Evolutionary conservation across 179 eudicot species (phyloP), one percentile per base, ranked within the genome.

Genomic region (Corrigiola litoralis): DNA sequence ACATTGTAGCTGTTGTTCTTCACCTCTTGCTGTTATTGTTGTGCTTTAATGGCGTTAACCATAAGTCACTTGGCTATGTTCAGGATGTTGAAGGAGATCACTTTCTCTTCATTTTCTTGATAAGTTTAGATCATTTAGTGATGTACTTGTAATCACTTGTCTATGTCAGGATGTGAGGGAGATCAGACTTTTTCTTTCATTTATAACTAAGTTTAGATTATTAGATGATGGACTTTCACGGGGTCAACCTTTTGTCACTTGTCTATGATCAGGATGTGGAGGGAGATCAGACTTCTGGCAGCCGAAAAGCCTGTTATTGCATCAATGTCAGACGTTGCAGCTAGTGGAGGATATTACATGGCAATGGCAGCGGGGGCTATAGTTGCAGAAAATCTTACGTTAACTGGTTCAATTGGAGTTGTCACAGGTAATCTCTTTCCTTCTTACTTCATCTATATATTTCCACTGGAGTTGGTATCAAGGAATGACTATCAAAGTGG

Each of bases 331-430:
- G 96, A 92, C 81, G 90, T 89, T 56, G 96, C 98, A 34, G 96
- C 98, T 80, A 92, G 98, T 71, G 98, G 98, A 65, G 98, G 98
- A 61, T 92, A 92, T 72, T 92, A 90, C 69, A 89, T 92, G 95
- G 95, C 98, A 62, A 92, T 92, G 98, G 98, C 81, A 61, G 87
- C 98, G 7, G 86, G 78, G 32, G 50, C 81, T 55, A 87, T 92
- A 72, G 84, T 92, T 61, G 91, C 96, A 34, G 98, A 92, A 80
- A 77, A 79, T 65, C 98, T 92, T 63, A 92, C 98, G 21, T 74
- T 92, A 63, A 92, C 96, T 11, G 98, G 98, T 63, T 92, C 98
- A 27, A 90, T 92, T 67, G 98, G 98, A 68, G 96, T 92, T 72
- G 96, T 89, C 59, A 85, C 95, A 78, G 98, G 98, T 92, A 54